Evolutionary conservation across 352 stramenopile genomes (phyloP).

Genomic region (Globisporangium heterothallicum): DNA sequence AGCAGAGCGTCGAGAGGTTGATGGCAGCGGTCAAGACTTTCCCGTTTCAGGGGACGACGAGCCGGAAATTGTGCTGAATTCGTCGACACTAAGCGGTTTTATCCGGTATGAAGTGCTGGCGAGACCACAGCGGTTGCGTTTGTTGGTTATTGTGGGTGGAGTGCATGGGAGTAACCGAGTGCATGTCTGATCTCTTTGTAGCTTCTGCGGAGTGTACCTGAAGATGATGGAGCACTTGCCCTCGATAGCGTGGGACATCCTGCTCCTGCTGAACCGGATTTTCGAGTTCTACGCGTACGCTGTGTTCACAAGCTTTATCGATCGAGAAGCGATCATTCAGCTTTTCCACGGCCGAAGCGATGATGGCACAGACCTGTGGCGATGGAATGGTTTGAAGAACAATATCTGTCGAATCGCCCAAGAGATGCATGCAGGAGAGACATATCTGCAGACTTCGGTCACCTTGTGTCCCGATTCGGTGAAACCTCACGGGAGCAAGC

Average conservation of each 20-base stretch:
- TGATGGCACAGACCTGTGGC: slow-evolving; percentile 16
- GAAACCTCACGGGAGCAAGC: not conserved
- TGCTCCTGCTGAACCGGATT: slow-evolving; percentile 64
- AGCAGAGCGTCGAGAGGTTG: not conserved
- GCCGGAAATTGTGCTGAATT: slow-evolving; percentile 65
- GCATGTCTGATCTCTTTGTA: slow-evolving; percentile 12
- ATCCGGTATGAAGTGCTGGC: slow-evolving; percentile 40
- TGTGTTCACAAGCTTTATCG: slow-evolving; percentile 63
- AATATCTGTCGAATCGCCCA: slow-evolving; percentile 52
- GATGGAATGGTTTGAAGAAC: slow-evolving; percentile 35
- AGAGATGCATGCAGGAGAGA: slow-evolving; percentile 39
- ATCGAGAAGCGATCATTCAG: slow-evolving; percentile 34
- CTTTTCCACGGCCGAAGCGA: slow-evolving; percentile 38
- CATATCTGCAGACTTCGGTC: slow-evolving; percentile 42
- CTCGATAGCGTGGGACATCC: slow-evolving; percentile 62
- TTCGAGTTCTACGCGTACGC: slow-evolving; percentile 81
- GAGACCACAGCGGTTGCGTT: too few species aligned
- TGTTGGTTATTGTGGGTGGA: not conserved
- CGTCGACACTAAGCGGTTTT: slow-evolving; percentile 64
- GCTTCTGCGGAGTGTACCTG: slow-evolving; percentile 75
- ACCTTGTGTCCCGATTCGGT: slow-evolving; percentile 12
- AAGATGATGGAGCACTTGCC: slow-evolving; percentile 87
- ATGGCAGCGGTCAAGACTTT: not conserved
- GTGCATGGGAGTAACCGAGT: not conserved
- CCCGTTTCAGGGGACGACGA: slow-evolving; percentile 13